Conservation (phyloP, 1,284 basidiomycete genomes). For the Fomitopsis betulina region DNA sequence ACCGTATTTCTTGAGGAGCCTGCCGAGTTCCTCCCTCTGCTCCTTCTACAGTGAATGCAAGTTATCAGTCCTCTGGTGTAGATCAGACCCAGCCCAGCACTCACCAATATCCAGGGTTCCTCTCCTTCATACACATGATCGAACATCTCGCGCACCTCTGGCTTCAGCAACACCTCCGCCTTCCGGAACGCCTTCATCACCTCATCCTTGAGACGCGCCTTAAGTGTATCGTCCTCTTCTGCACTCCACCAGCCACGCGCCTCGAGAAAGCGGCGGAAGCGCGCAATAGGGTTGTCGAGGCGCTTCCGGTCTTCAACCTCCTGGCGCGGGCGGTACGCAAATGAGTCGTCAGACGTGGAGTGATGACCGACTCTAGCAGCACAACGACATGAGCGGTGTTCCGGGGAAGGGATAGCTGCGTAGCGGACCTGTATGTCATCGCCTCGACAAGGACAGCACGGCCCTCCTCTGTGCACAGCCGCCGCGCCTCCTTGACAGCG, state of each 20-base stretch:
- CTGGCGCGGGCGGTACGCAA: conserved; percentile 80
- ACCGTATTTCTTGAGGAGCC: conserved; percentile 82
- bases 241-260: conserved; percentile 84
- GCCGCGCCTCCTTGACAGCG: conserved; percentile 79
- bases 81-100: conserved; percentile 27
- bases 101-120: conserved; percentile 81
- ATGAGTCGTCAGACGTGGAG: conserved; percentile 92
- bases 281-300: conserved; percentile 84
- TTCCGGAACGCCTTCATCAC: conserved; percentile 78
- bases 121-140: conserved; percentile 85
- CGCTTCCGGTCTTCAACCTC: conserved; percentile 86
- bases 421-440: conserved; percentile 80
- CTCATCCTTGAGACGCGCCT: conserved; percentile 63
- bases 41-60: conserved; percentile 50
- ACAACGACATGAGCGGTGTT: not conserved
- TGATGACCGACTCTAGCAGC: conserved; percentile 79
- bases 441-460: conserved; percentile 88
- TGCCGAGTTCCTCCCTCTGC: conserved; percentile 76
- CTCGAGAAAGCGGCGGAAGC: conserved; percentile 84
- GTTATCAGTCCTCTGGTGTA: not conserved
- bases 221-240: conserved; percentile 69
- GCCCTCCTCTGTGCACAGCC: conserved; percentile 73
- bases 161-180: conserved; percentile 70
- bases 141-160: conserved; percentile 77
- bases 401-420: not conserved